Percentiles rank a stretch among this genome's conserved stretches.
Conservation (phyloP, 352 stramenopile species). For the Phytophthora citricola region DNA sequence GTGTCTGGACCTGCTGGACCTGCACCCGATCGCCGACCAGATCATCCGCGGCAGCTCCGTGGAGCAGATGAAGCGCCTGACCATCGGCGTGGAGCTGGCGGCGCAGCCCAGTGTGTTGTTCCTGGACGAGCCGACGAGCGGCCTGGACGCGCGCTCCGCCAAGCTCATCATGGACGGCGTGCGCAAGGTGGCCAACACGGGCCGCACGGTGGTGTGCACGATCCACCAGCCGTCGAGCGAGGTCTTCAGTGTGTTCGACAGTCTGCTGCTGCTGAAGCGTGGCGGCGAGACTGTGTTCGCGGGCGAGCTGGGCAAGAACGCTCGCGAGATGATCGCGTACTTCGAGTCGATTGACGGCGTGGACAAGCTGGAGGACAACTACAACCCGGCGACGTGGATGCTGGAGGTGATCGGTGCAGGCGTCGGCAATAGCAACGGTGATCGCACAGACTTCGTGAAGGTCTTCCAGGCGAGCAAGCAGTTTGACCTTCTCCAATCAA, state of each 20-base stretch:
- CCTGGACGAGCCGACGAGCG: conserved; percentile 84
- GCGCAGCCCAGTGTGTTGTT: conserved; percentile 33
- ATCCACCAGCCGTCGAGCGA: conserved; percentile 93
- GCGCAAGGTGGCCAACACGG: conserved; percentile 82
- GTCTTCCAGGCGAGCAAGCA: conserved; percentile 41
- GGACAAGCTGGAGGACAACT: conserved; percentile 54
- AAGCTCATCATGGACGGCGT: conserved; percentile 88
- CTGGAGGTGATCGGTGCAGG: conserved; percentile 54
- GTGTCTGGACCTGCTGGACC: conserved; percentile 29
- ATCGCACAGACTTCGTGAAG: too few relatives aligned
- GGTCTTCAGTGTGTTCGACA: conserved; percentile 67
- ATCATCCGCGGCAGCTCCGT: conserved; percentile 46
- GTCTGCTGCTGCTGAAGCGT: conserved; percentile 31
- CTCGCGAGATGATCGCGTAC: conserved; percentile 38
- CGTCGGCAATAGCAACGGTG: conserved; percentile 38
- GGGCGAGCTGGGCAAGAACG: conserved; percentile 55
- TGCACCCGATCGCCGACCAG: conserved; percentile 34
- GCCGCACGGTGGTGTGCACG: conserved; percentile 87
- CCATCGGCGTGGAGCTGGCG: conserved; percentile 28
- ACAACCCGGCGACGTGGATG: conserved; percentile 79
- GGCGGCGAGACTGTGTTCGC: conserved; percentile 60
- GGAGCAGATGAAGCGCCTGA: conserved; percentile 49
- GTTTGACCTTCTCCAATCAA: conserved; percentile 33
- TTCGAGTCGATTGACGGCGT: conserved; percentile 44
- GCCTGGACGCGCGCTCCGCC: conserved; percentile 88